Percentiles rank a stretch among this genome's conserved stretches.
phyloP scores from a whole-genome alignment of 345 rosid species.

The Carallia pectinifolia region DNA sequence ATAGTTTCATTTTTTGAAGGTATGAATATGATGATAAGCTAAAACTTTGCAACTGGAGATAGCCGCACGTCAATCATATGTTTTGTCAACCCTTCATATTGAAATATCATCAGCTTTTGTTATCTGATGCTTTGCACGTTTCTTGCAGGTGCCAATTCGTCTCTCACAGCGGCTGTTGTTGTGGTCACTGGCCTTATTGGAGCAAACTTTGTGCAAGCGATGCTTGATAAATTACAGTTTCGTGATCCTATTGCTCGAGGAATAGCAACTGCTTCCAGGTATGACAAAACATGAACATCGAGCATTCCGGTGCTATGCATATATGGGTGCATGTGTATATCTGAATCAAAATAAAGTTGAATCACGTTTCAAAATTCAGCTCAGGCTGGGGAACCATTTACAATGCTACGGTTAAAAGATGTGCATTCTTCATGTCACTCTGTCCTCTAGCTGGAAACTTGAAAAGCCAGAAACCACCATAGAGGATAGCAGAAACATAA shows the following conservation, averaged over 20 bases:
- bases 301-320: too few species aligned
- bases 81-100: background rate
- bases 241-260: slow-evolving; percentile 91
- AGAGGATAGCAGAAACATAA: too few species aligned
- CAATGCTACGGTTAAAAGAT: too few species aligned
- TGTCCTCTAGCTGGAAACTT: too few species aligned
- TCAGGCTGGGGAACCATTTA: too few species aligned
- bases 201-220: slow-evolving; percentile 85
- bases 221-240: slow-evolving; percentile 62
- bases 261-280: slow-evolving; percentile 95
- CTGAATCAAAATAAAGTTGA: too few species aligned
- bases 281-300: background rate
- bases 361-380: too few species aligned
- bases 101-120: background rate
- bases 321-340: too few species aligned
- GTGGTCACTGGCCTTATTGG: slow-evolving; percentile 91
- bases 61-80: background rate
- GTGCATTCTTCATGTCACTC: too few species aligned
- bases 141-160: slow-evolving; percentile 73
- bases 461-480: too few species aligned
- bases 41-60: too few species aligned
- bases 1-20: slow-evolving; percentile 90
- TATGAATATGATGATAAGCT: slow-evolving; percentile 18
- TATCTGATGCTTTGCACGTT: background rate
- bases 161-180: slow-evolving; percentile 91